Evolutionary conservation across 192 early-diverging fungal species (phyloP), one percentile per base, ranked within the genome.

Genomic region (Coemansia asiatica): DNA sequence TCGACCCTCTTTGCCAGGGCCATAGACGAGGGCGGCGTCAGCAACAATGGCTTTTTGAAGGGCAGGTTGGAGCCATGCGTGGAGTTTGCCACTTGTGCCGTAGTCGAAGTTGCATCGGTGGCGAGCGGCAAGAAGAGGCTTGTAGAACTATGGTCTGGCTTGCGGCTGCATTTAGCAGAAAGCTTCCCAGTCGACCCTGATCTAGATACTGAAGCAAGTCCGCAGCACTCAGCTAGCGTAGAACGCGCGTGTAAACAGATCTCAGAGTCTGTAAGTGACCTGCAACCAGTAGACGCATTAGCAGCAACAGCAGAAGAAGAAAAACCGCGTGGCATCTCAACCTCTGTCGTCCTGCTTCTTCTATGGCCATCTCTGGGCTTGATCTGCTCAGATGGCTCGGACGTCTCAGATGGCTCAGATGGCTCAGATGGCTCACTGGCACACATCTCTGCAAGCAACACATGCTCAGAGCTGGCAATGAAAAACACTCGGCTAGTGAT

Each of bases 391-490:
- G 2, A 10, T 6, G n/a, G 25, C 22, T 27, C 13, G 26, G n/a
- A n/a, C n/a, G n/a, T n/a, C 51, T 27, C 10, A 15, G 2, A 10
- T 6, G n/a, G 25, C 22, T 27, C 13, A 8, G n/a, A n/a, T n/a
- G n/a, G 26, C 51, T 27, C 10, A 15, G 2, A 10, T 6, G n/a
- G 25, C 22, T 27, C 13, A 8, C 28, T 54, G 2, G 22, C 25
- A 23, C 6, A 15, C 51, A 8, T 2, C 51, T 25, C 25, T 27
- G 51, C 2, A 54, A 28, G 51, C 53, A 15, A 15, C 27, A 28
- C 26, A 28, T 29, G 53, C 53, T 55, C 53, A 55, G 53, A 29
- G 27, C 53, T 55, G 27, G 53, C 53, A 55, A 55, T 55, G 27
- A n/a, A 55, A 21, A 55, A 55, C 15, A 55, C 53, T 1, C 26